Conservation (phyloP, 1,284 basidiomycete species). For the Sporisorium sorghi region DNA sequence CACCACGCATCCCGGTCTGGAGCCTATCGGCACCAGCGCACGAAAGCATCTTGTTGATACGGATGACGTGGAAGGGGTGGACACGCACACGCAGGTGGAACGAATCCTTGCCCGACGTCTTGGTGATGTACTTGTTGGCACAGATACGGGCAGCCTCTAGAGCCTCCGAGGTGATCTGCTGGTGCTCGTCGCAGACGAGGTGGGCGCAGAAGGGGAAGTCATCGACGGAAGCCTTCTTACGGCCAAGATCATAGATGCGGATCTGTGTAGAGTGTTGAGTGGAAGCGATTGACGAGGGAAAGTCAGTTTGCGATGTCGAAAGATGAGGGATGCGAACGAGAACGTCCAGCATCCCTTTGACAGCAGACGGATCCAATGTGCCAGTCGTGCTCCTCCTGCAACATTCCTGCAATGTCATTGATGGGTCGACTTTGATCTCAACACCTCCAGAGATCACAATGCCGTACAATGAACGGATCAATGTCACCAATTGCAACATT, state of each 20-base stretch:
- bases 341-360: neutral
- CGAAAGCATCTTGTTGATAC: conserved; percentile 99
- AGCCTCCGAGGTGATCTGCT: conserved; percentile 94
- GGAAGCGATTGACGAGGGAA: neutral
- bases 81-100: conserved; percentile 98
- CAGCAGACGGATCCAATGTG: conserved; percentile 15
- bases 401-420: too few relatives aligned
- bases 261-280: conserved; percentile 43
- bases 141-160: conserved; percentile 99
- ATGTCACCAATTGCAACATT: neutral
- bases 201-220: conserved; percentile 89
- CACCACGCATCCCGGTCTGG: conserved; percentile 99
- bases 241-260: conserved; percentile 80
- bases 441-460: too few relatives aligned
- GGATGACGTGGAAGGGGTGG: conserved; percentile 98
- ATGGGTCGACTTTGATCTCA: too few relatives aligned
- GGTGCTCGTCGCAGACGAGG: conserved; percentile 97
- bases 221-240: conserved; percentile 89
- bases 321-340: neutral
- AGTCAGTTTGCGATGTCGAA: conserved; percentile 10
- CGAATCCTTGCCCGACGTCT: conserved; percentile 97
- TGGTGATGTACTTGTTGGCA: conserved; percentile 99
- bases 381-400: conserved; percentile 6
- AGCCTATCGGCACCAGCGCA: conserved; percentile 96
- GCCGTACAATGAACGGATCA: too few relatives aligned